A percentile compares a stretch with the other conserved stretches of the same genome.
These are phyloP conservation scores for Pilaira anomala DNA, from an alignment of 192 early-diverging fungal genomes.

Conservation along the genomic window DNA sequence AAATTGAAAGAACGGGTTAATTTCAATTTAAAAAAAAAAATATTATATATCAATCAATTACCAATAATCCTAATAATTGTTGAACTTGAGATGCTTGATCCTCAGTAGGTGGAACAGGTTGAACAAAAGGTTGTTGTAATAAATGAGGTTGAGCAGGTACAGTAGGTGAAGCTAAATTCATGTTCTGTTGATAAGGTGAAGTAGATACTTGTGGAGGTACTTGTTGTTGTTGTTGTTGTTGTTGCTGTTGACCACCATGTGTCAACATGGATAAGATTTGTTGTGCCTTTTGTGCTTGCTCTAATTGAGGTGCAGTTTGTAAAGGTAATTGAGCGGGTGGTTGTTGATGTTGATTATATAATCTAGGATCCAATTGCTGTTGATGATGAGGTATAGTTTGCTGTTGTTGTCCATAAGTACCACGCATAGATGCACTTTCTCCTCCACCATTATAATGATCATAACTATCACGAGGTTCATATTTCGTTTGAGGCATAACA, in stretches of 20 bases:
- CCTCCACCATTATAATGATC: conserved; percentile 5
- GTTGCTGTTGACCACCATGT: conserved; percentile 12
- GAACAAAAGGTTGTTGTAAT: conserved; percentile 14
- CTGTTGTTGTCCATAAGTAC: background rate
- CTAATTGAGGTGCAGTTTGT: conserved; percentile 1
- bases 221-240: conserved; percentile 1
- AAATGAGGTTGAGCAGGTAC: conserved; percentile 5
- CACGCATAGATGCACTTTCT: conserved; percentile 20
- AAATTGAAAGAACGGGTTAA: background rate
- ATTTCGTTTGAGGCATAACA: background rate
- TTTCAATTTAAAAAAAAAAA: too few relatives aligned
- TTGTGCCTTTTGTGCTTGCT: conserved; percentile 34
- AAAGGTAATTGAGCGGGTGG: background rate
- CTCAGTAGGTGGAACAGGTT: conserved; percentile 15
- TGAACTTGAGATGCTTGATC: conserved; percentile 24
- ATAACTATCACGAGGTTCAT: background rate
- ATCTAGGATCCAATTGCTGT: background rate
- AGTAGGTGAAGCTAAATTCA: background rate
- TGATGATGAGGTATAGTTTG: background rate
- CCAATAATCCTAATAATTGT: conserved; percentile 24
- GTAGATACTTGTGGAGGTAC: background rate
- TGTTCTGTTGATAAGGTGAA: background rate
- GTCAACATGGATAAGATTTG: conserved; percentile 28
- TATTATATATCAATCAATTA: conserved; percentile 5
- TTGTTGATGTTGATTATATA: conserved; percentile 3